These are phyloP conservation scores for Xanthoconium purpureum DNA, from an alignment of 768 basidiomycete genomes.

Conservation along the genomic window DNA sequence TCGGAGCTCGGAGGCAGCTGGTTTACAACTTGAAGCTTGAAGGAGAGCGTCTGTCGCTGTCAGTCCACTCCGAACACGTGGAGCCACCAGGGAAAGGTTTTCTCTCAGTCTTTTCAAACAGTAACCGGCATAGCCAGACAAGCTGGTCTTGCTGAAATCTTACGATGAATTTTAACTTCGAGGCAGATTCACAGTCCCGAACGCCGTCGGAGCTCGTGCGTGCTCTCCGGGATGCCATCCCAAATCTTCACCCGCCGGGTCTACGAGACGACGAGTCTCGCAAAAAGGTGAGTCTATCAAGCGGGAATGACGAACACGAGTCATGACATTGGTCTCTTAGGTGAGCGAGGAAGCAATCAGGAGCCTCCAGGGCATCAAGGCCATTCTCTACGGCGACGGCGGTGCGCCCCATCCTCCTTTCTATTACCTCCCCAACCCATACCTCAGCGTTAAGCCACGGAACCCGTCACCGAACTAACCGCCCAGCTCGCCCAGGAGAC, in stretches of 20 bases:
- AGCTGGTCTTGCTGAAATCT: too few relatives aligned
- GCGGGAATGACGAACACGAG: too few relatives aligned
- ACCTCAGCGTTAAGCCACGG: constrained; percentile 33
- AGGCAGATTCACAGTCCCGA: constrained; percentile 64
- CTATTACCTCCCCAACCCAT: constrained; percentile 6
- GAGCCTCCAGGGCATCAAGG: constrained; percentile 87
- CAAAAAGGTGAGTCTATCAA: constrained; percentile 60
- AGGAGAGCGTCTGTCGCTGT: too few relatives aligned
- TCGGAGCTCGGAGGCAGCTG: too few relatives aligned
- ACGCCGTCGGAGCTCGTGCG: constrained; percentile 87
- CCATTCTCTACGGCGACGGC: constrained; percentile 81
- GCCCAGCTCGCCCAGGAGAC: constrained; percentile 96
- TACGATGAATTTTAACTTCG: constrained; percentile 87
- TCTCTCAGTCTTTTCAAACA: too few relatives aligned
- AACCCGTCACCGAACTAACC: constrained; percentile 82
- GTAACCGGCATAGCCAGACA: too few relatives aligned
- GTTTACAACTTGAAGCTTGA: too few relatives aligned
- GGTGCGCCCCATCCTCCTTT: constrained; percentile 44
- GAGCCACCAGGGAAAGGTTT: too few relatives aligned
- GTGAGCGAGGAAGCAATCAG: constrained; percentile 91
- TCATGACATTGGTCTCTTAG: constrained; percentile 36
- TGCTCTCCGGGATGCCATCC: constrained; percentile 74
- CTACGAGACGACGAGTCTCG: constrained; percentile 72
- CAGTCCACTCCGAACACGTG: too few relatives aligned
- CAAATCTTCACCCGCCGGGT: constrained; percentile 62